These are phyloP conservation scores for Monosporascus sp. DNA, from an alignment of 2,329 filamentous ascomycete genomes.

Conservation along the genomic window DNA sequence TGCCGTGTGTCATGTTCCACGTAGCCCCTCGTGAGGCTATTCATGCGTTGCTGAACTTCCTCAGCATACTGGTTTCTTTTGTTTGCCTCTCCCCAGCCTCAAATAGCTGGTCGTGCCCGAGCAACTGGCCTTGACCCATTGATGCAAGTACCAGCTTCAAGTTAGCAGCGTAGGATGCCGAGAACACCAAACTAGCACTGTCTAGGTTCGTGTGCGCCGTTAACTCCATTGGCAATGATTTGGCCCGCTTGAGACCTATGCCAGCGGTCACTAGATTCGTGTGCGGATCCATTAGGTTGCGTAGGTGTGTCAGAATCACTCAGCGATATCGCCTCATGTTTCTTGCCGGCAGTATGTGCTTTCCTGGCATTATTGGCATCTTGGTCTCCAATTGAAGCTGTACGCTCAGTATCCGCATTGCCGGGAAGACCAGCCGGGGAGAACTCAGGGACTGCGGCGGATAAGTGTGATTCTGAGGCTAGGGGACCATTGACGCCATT, in stretches of 20 bases:
- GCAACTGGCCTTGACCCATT: neutral
- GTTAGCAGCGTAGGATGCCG: neutral
- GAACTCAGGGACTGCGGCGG: conserved; percentile 60
- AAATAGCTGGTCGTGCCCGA: neutral
- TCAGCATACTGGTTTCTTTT: neutral
- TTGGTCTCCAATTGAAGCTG: neutral
- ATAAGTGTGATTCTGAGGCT: conserved; percentile 42
- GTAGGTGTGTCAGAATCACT: neutral
- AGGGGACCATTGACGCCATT: conserved; percentile 22
- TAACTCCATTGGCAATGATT: neutral
- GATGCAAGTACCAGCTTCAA: neutral
- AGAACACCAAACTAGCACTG: neutral
- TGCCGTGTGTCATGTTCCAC: neutral
- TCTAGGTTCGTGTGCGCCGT: neutral
- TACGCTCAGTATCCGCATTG: neutral
- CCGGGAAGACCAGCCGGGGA: conserved; percentile 32
- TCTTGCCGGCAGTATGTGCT: neutral
- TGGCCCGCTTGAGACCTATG: neutral
- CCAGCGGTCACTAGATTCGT: neutral
- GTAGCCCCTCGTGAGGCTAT: neutral
- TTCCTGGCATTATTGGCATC: neutral
- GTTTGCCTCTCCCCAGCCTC: neutral
- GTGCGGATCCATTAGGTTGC: neutral
- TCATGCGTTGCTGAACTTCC: neutral
- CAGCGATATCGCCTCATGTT: neutral